Evolutionary conservation across 306 rosid species (phyloP), one percentile per base, ranked within the genome.

Genomic region (Acmispon strigosus): DNA sequence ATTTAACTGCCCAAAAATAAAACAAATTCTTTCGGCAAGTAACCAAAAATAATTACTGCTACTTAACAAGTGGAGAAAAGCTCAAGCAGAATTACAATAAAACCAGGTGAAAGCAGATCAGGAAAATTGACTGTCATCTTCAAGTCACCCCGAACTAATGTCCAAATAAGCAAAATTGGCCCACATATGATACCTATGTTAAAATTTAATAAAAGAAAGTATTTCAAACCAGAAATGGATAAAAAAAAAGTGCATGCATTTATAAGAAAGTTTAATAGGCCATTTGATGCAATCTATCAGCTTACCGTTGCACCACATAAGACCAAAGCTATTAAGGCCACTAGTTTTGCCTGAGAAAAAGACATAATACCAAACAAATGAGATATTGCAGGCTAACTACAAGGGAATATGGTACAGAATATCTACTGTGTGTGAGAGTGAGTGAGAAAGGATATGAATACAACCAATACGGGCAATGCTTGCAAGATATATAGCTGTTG

Each of bases 301-400:
- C 80, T 69, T 81, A 88, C 96, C 92, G 6, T 91, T 91, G 82
- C 96, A 91, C 97, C 97, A 88, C 96, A 91, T 91, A 48, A 91
- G 97, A 66, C 96, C 96, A 83, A 86, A 91, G 86, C 96, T 91
- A 77, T 86, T 91, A 42, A 91, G 91, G 39, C 97, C 97, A 69
- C 96, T 85, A 43, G 89, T 80, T 84, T 88, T 91, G 62, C 97
- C 97, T 88, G 84, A 44, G 20, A 78, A 48, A 60, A 66, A 80
- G 50, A 34, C 24, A 72, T 16, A 56, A 17, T 27, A 41, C 17
- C 12, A 65, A 45, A 76, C 36, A 68, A 34, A 54, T 67, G 24
- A 78, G 76, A 81, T 72, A 67, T 47, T 55, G 54, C 17, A 54
- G 55, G 57, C 70, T 70, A 49, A 50, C n/a, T 57, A 84, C 78